Evolutionary conservation across 805 yeast genomes (phyloP).

Genomic region (Wickerhamiella cacticola): DNA sequence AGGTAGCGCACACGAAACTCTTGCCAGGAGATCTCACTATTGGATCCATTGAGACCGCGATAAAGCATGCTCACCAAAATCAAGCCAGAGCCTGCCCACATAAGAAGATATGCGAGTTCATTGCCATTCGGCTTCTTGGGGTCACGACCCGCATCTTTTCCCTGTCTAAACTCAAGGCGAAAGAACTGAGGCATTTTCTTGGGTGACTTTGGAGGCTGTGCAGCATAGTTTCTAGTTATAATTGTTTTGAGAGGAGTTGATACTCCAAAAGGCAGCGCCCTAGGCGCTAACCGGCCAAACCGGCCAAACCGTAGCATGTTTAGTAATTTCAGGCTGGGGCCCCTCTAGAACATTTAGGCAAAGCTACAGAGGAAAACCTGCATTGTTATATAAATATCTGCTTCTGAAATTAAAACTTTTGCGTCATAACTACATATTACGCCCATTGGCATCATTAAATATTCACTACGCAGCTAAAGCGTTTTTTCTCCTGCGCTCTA

Average conservation of each 20-base stretch:
- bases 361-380: too few species aligned
- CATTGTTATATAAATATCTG: too few species aligned
- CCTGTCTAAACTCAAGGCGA: slow-evolving; percentile 11
- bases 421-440: not conserved
- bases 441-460: slow-evolving; percentile 2
- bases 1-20: slow-evolving; percentile 69
- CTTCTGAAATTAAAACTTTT: not conserved
- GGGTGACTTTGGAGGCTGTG: not conserved
- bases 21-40: slow-evolving; percentile 69
- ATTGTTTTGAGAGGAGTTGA: not conserved
- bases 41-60: slow-evolving; percentile 9
- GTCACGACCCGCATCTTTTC: slow-evolving; percentile 10
- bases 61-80: slow-evolving; percentile 7
- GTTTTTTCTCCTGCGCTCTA: slow-evolving; percentile 28
- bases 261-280: not conserved
- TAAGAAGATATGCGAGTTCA: slow-evolving; percentile 6
- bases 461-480: slow-evolving; percentile 10
- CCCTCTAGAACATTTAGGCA: not conserved
- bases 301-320: slow-evolving; percentile 9
- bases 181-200: slow-evolving; percentile 1
- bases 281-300: not conserved
- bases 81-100: slow-evolving; percentile 12
- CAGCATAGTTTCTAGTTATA: not conserved
- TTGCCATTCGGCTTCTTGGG: slow-evolving; percentile 12
- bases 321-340: not conserved